Evolutionary conservation across 2,329 filamentous ascomycete genomes (phyloP), one percentile per base, ranked within the genome.

Genomic region (Hypoxylon sp.): DNA sequence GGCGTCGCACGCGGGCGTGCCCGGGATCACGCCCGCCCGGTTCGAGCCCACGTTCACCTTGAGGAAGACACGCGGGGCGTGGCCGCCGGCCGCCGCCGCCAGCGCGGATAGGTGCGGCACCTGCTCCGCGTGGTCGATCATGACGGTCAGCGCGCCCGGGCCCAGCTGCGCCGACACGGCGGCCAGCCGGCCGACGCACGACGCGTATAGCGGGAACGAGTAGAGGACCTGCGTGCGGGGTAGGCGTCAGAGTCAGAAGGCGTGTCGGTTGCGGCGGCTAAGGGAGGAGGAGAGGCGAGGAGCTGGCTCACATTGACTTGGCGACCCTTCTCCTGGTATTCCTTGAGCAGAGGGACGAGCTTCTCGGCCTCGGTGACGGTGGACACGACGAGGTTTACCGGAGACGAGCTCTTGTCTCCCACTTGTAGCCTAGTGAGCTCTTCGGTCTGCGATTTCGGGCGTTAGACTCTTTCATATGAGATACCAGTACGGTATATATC

Each of bases 41-140:
- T 86, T 81, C 64, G 86, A 86, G 9, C 89, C 89, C 47, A 89
- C 87, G 70, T 94, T 89, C 33, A 94, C 83, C 67, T 93, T 93
- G 67, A 93, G 77, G 68, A 87, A 90, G 11, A 90, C 77, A 0
- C 78, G 79, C 2, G 86, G 82, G 1, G 75, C 71, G 42, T 77
- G 74, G 13, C 79, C 82, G n/a, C 79, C 81, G 1, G 78, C 77
- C 1, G 74, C 66, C 3, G 72, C 67, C 35, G 77, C 70, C 4
- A 80, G 69, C 0, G 75, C 68, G n/a, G 84, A 72, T 4, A 79
- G 73, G 31, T 74, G 63, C 1, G 77, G 70, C 2, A 91, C 71
- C 70, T 91, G 88, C 9, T 79, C 78, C 0, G 80, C 76, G 70
- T 92, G 84, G 71, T 95, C 90, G 49, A 92, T 78, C 69, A 94